Conservation (phyloP, 2,329 filamentous ascomycete species). For the Aspergillus fumigatus region DNA sequence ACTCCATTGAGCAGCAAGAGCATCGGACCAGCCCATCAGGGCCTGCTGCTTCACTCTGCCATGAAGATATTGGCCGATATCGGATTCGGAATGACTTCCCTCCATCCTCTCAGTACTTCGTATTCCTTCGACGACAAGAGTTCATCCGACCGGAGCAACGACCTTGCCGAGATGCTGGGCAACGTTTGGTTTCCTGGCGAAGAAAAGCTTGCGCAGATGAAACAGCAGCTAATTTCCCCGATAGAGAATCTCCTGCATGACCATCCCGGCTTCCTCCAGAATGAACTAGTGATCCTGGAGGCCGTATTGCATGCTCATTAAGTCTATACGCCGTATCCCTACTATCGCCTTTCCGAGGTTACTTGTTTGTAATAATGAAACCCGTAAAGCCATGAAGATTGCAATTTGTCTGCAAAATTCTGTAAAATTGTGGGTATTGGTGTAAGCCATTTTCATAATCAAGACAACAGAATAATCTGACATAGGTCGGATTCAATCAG, state of each 20-base stretch:
- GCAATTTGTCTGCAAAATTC: background rate
- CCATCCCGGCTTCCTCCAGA: background rate
- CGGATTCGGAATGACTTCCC: background rate
- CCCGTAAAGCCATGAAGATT: background rate
- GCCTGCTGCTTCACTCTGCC: slow-evolving; percentile 1
- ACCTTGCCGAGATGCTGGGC: background rate
- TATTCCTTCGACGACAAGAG: background rate
- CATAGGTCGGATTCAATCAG: background rate
- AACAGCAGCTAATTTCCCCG: background rate
- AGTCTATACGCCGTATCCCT: too few species aligned
- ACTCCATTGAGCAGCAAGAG: background rate
- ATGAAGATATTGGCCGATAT: background rate
- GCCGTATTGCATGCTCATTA: background rate
- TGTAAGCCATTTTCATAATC: background rate
- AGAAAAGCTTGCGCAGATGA: background rate
- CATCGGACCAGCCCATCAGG: slow-evolving; percentile 1
- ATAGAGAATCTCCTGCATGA: background rate
- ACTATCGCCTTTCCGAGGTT: too few species aligned
- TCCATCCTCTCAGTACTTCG: background rate
- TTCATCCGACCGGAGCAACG: background rate
- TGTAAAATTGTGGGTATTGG: too few species aligned
- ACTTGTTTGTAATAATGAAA: too few species aligned
- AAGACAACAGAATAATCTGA: background rate
- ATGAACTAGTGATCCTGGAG: background rate
- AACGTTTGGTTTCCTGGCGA: background rate